A percentile compares a stretch with the other conserved stretches of the same genome.
Evolutionary conservation across 2,329 filamentous ascomycete genomes (phyloP).

Genomic region (Venturia aucupariae): DNA sequence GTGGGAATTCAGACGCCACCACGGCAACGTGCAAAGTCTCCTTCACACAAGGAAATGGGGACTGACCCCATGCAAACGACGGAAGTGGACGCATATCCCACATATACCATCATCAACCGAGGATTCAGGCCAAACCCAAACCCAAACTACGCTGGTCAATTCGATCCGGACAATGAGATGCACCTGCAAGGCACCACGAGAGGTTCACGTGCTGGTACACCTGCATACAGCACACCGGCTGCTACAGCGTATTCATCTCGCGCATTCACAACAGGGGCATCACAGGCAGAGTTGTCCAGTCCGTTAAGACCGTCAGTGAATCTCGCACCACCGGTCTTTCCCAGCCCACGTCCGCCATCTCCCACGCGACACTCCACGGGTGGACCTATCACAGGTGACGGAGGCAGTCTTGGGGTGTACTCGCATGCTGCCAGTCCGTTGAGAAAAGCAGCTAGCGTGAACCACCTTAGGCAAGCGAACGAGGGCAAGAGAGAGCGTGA

Average conservation of each 20-base stretch:
- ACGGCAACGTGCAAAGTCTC: constrained; percentile 20
- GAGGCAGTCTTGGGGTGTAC: constrained; percentile 72
- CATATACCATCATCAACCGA: constrained; percentile 57
- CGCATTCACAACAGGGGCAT: constrained; percentile 28
- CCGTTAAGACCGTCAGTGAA: constrained; percentile 37
- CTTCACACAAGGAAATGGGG: constrained; percentile 29
- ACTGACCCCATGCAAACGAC: constrained; percentile 35
- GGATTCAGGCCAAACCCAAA: constrained; percentile 78
- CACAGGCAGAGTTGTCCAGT: constrained; percentile 33
- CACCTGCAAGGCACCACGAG: constrained; percentile 6
- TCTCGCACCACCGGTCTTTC: constrained; percentile 31
- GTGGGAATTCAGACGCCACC: constrained; percentile 67
- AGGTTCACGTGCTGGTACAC: not conserved
- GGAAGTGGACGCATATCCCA: constrained; percentile 54
- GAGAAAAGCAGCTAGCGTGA: constrained; percentile 64
- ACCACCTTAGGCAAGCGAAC: constrained; percentile 28
- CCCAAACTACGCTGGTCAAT: constrained; percentile 63
- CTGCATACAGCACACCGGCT: constrained; percentile 4
- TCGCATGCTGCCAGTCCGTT: constrained; percentile 74
- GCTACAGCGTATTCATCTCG: constrained; percentile 24
- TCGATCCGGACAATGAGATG: constrained; percentile 54
- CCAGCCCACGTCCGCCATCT: constrained; percentile 40
- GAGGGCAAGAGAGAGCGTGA: constrained; percentile 25
- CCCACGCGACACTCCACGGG: constrained; percentile 32
- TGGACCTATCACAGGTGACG: constrained; percentile 40